These are phyloP conservation scores for Poterioochromonas sp. DNA, from an alignment of 352 stramenopile species.

Conservation along the genomic window DNA sequence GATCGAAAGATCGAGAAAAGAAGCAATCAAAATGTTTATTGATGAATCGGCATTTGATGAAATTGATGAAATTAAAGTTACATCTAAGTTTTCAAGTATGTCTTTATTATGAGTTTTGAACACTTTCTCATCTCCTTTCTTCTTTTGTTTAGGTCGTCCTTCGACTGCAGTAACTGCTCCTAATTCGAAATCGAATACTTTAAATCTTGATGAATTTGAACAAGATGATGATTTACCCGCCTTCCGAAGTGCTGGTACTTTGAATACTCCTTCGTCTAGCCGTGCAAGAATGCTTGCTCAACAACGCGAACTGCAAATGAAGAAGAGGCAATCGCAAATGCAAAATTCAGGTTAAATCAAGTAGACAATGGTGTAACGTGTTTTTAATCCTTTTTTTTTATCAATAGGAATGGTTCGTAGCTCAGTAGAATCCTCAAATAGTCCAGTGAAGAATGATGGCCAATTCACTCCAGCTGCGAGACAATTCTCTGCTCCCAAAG, in stretches of 20 bases:
- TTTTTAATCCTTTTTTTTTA: neutral
- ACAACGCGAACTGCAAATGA: constrained; percentile 42
- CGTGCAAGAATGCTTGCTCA: constrained; percentile 41
- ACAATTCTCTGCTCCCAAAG: constrained; percentile 46
- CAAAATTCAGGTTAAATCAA: constrained; percentile 34
- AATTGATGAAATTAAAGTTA: neutral
- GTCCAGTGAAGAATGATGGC: constrained; percentile 9
- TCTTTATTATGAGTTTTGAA: neutral
- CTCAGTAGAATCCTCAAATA: neutral
- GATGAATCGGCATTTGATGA: constrained; percentile 3
- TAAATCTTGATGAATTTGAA: constrained; percentile 15
- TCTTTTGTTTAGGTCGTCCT: neutral
- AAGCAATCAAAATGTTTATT: neutral
- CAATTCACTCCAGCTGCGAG: constrained; percentile 42
- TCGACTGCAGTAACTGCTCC: too few species aligned
- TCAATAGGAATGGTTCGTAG: constrained; percentile 16
- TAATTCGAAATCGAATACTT: too few species aligned
- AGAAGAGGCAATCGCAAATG: constrained; percentile 34
- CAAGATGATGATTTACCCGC: constrained; percentile 22
- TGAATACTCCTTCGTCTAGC: constrained; percentile 3
- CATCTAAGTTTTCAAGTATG: constrained; percentile 12
- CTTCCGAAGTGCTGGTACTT: constrained; percentile 4
- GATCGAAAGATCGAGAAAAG: neutral
- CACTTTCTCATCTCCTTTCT: neutral
- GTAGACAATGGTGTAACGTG: neutral